A percentile compares a stretch with the other conserved stretches of the same genome.
Evolutionary conservation across 1,139 yeast genomes (phyloP).

Genomic region (Protomyces pachydermus): DNA sequence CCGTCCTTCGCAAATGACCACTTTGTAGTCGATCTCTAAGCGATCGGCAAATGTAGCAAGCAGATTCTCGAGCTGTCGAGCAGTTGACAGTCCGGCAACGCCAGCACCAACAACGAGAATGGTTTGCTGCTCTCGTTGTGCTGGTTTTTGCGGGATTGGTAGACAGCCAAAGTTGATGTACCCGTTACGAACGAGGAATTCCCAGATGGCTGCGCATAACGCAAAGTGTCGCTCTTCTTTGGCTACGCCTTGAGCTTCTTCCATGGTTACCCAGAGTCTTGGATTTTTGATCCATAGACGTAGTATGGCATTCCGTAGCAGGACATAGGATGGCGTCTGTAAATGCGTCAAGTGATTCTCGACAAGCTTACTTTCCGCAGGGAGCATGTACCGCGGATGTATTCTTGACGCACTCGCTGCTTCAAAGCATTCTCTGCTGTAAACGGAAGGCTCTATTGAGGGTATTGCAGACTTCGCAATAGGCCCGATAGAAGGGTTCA

Average conservation of each 20-base stretch:
- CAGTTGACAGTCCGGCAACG: slow-evolving; percentile 45
- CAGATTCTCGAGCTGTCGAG: slow-evolving; percentile 43
- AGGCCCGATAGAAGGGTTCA: not conserved
- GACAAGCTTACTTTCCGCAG: slow-evolving; percentile 41
- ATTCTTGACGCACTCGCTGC: slow-evolving; percentile 45
- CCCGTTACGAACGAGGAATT: slow-evolving; percentile 44
- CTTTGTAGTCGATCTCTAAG: slow-evolving; percentile 41
- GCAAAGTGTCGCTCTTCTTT: slow-evolving; percentile 43
- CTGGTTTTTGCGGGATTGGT: slow-evolving; percentile 34
- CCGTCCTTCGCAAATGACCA: slow-evolving; percentile 43
- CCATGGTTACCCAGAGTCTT: slow-evolving; percentile 42
- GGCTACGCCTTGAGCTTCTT: slow-evolving; percentile 47
- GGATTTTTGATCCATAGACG: slow-evolving; percentile 47
- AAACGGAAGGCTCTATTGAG: not conserved
- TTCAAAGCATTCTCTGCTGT: slow-evolving; percentile 33
- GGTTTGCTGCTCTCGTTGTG: not conserved
- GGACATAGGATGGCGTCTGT: slow-evolving; percentile 45
- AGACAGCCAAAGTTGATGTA: slow-evolving; percentile 46
- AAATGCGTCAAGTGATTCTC: slow-evolving; percentile 39
- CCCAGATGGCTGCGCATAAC: slow-evolving; percentile 45
- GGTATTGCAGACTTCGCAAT: slow-evolving; percentile 8
- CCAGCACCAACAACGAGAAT: slow-evolving; percentile 46
- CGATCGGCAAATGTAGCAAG: slow-evolving; percentile 39
- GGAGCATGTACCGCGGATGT: slow-evolving; percentile 41
- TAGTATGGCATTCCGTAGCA: slow-evolving; percentile 44